Base-by-base conservation (phyloP, 768 basidiomycete species). In the Lepiota brunneoincarnata region DNA sequence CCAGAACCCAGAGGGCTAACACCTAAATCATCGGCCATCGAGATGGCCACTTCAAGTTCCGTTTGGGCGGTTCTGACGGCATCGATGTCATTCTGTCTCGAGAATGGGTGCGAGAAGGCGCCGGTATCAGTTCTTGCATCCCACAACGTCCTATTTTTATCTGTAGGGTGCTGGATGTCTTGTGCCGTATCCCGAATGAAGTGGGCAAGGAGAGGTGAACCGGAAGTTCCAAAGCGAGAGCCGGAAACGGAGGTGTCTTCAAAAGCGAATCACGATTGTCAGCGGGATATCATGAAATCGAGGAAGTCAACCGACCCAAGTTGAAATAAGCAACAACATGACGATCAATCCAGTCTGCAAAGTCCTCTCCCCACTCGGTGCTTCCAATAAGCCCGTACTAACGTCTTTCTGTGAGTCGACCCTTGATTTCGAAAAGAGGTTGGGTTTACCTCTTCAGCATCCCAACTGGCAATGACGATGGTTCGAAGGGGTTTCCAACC, bases 331-430 rank as follows among this genome's bases (percentile, higher is more conserved):
- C 82, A 17, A 92, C 92, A 35, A 86, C 89, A 56, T 94, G 80
- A 34, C 84, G 72, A 49, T 80, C 74, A 35, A 98, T 81, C 83
- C 87, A 95, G n/a, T 82, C 77, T 1, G 81, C 64, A 62, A 96
- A 98, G 64, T 98, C 95, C 65, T 97, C 95, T 2, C 87, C 92
- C 81, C 87, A 95, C 69, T 97, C 95, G 2, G 91, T 94, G 61
- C 85, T 89, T 26, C 95, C 94, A 35, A 90, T 67, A 36, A 92
- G 76, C 24, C 88, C 89, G 43, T 75, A 76, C 75, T 78, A 37
- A 2, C 26, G 21, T 42, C 3, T 2, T 20, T 26, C 28, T 31
- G 28, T 23, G 45, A 20, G 20, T 49, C 42, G 37, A 18, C 18
- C 17, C 4, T 6, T 6, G 4, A 15, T n/a, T 9, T 14, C 15